Base-by-base conservation (phyloP, 2,329 filamentous ascomycete genomes). In the Volutella citrinella region DNA sequence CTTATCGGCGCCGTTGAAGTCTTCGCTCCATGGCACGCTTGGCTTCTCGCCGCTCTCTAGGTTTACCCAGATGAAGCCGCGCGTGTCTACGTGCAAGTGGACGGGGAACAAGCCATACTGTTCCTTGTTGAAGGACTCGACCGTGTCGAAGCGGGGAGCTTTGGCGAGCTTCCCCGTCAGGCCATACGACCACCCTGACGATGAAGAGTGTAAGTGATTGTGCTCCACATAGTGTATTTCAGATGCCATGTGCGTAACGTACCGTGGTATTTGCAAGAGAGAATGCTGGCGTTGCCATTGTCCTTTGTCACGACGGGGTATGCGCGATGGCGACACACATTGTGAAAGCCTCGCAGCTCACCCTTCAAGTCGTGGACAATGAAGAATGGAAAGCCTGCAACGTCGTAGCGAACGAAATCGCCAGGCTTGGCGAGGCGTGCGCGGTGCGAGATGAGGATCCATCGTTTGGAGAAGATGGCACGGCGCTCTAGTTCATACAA, bases 281-380 rank as follows among this genome's bases (percentile, higher is more conserved):
- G 66, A 12, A 80, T 69, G 25, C 60, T 66, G 11, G 68, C 66
- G 16, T 64, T 67, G 3, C 77, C 77, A 4, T 63, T 57, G 5
- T 70, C 64, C 24, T 68, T 65, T 3, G 61, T 65, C 3, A 77
- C 68, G 3, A 81, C 68, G 0, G 75, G 73, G 44, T 72, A 81
- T 8, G 77, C 78, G 4, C 78, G 64, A 48, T 81, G 78, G 3
- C 77, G 62, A 56, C 78, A 82, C n/a, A 80, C 64, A 46, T 82
- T 80, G 56, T 80, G 76, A 47, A 81, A 80, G 12, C 68, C 76
- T 32, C 76, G 71, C 48, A 79, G 66, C 4, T 67, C 64, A 11
- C 67, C 67, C 7, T 69, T 57, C n/a, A 68, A 64, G 45, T 77
- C 71, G 6, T 59, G 56, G 29, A 66, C 61, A 6, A 79, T 54